Evolutionary conservation across 176 grass and related monocot species (phyloP), one percentile per base, ranked within the genome.

Genomic region (Cymbopogon citratus): DNA sequence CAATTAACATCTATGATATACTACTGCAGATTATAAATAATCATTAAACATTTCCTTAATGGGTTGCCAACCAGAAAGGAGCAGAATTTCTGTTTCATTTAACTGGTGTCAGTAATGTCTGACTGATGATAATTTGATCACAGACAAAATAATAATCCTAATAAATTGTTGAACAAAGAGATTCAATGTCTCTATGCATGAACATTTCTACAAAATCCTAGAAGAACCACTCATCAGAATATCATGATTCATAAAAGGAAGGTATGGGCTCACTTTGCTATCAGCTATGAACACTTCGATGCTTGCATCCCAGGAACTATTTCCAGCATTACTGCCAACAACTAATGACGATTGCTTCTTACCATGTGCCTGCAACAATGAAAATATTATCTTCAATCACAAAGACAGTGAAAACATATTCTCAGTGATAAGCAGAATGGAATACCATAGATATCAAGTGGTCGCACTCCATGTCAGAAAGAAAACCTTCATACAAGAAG

Each of bases 401-500:
- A 76, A 5, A 41, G 44, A 80, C 49, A 21, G 43, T 5, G 70
- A 72, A 83, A 35, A 24, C n/a, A 76, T 46, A 85, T 75, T 74
- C 36, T 45, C 21, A 69, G 18, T 49, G 74, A 49, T 80, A 83
- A 4, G 12, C 71, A 66, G 19, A n/a, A 69, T 61, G 75, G 62
- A 91, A 87, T 92, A 98, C 95, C 90, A 86, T 86, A 80, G 92
- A 85, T 78, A 98, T 73, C 73, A 98, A 85, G 70, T 98, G 66
- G 68, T 91, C 71, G 1, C 88, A 91, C 66, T 98, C 95, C 66
- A 84, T 77, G 40, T 94, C 90, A 45, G 90, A 85, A 76, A 94
- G 90, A 89, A 98, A 92, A 87, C 84, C 90, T 94, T 98, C 86
- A 88, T 92, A 98, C 77, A 94, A 89, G 78, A 94, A 98, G 80